phyloP scores from a whole-genome alignment of 225 moss, liverwort and hornwort species.

The Marchantia polymorpha region DNA sequence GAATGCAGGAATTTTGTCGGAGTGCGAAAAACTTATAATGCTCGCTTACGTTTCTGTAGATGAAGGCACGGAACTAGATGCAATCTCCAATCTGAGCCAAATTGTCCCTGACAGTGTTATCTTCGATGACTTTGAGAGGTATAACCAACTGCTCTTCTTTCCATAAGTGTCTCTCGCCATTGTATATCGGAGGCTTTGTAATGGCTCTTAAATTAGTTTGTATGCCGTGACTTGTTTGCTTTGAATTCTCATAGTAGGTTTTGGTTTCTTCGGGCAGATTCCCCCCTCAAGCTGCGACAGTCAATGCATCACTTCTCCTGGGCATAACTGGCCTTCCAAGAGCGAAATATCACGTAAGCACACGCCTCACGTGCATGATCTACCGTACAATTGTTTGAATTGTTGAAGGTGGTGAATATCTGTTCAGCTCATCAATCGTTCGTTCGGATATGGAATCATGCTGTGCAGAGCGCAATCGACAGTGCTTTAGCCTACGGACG shows the following conservation, averaged over 20 bases:
- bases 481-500: conserved; percentile 79
- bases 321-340: conserved; percentile 81
- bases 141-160: background rate
- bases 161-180: background rate
- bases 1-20: background rate
- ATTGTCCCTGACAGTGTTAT: conserved; percentile 89
- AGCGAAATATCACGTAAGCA: conserved; percentile 79
- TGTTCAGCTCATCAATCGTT: background rate
- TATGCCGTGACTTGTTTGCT: background rate
- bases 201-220: background rate
- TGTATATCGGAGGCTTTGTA: background rate
- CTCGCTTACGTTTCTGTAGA: conserved; percentile 31
- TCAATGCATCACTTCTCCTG: conserved; percentile 79
- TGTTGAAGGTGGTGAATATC: background rate
- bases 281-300: conserved; percentile 85
- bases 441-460: background rate
- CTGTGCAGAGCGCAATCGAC: conserved; percentile 68
- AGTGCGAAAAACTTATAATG: background rate
- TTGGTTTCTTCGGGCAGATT: conserved; percentile 48
- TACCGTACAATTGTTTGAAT: too few species aligned
- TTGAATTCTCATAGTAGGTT: conserved; percentile 8
- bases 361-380: background rate
- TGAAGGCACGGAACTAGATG: conserved; percentile 83
- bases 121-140: conserved; percentile 95
- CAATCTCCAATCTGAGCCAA: conserved; percentile 78